These are phyloP conservation scores for Pythium sukuiense DNA, from an alignment of 352 stramenopile genomes.

Conservation along the genomic window DNA sequence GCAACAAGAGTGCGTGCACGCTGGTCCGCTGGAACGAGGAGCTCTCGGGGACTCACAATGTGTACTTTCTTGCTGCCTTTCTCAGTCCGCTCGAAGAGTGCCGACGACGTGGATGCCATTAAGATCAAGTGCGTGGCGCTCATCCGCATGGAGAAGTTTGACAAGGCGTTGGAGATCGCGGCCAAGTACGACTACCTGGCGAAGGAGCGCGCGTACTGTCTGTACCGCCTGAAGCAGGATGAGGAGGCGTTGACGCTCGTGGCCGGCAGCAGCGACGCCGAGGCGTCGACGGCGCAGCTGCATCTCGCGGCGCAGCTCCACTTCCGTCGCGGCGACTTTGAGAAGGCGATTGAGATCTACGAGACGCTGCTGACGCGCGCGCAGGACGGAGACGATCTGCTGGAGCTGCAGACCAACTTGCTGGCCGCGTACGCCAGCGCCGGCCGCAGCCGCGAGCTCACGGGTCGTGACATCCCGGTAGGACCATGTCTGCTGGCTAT, in stretches of 20 bases:
- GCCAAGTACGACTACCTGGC: constrained; percentile 66
- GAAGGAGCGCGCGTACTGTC: constrained; percentile 74
- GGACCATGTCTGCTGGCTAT: constrained; percentile 2
- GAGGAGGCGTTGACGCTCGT: constrained; percentile 57
- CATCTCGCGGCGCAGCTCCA: constrained; percentile 77
- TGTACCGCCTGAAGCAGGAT: constrained; percentile 83
- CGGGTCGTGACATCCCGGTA: constrained; percentile 50
- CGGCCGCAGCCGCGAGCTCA: constrained; percentile 52
- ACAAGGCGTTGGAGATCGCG: constrained; percentile 81
- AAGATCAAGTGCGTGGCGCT: constrained; percentile 83
- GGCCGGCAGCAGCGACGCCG: constrained; percentile 31
- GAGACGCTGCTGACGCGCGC: constrained; percentile 56
- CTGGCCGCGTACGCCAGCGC: constrained; percentile 73
- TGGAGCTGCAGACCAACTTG: constrained; percentile 81
- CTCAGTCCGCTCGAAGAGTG: constrained; percentile 66
- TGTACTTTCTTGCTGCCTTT: neutral
- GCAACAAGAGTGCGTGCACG: constrained; percentile 79
- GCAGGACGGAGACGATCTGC: constrained; percentile 57
- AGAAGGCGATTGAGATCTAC: constrained; percentile 73
- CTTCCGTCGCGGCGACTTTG: constrained; percentile 66
- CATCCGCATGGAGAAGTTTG: constrained; percentile 82
- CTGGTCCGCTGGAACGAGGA: neutral
- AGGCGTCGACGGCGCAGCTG: constrained; percentile 32
- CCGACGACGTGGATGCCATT: constrained; percentile 74
- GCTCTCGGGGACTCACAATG: neutral